Conservation (phyloP, 2,329 filamentous ascomycete species). For the Cercospora sp. region DNA sequence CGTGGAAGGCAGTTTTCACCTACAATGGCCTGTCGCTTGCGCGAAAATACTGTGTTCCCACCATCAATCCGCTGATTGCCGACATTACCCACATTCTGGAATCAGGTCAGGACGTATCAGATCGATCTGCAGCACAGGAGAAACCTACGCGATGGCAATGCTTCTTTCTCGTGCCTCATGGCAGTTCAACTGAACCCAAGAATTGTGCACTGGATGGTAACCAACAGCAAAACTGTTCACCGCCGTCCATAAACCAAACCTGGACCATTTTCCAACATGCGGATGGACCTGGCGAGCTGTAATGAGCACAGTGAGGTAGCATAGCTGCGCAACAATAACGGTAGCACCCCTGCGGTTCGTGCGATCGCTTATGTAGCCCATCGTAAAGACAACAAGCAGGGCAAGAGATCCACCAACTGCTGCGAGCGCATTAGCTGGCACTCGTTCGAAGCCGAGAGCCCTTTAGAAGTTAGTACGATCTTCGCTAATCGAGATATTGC, state of each 20-base stretch:
- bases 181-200: slow-evolving; percentile 51
- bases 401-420: slow-evolving; percentile 46
- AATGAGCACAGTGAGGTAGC: slow-evolving; percentile 50
- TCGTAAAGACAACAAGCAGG: slow-evolving; percentile 51
- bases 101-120: background rate
- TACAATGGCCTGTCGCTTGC: slow-evolving; percentile 46
- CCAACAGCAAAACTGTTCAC: slow-evolving; percentile 55
- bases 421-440: slow-evolving; percentile 51
- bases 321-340: slow-evolving; percentile 49
- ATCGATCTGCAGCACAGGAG: background rate
- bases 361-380: slow-evolving; percentile 52
- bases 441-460: slow-evolving; percentile 47
- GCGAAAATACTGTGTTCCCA: slow-evolving; percentile 54
- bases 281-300: slow-evolving; percentile 46
- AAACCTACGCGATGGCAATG: slow-evolving; percentile 47
- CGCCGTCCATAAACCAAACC: slow-evolving; percentile 54
- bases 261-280: slow-evolving; percentile 50
- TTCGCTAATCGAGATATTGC: background rate
- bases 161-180: slow-evolving; percentile 49
- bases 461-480: background rate
- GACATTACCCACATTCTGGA: background rate
- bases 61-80: slow-evolving; percentile 48
- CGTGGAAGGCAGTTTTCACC: background rate
- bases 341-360: slow-evolving; percentile 48
- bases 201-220: slow-evolving; percentile 57